phyloP scores from a whole-genome alignment of 352 stramenopile species.

The Pythium chondricola region DNA sequence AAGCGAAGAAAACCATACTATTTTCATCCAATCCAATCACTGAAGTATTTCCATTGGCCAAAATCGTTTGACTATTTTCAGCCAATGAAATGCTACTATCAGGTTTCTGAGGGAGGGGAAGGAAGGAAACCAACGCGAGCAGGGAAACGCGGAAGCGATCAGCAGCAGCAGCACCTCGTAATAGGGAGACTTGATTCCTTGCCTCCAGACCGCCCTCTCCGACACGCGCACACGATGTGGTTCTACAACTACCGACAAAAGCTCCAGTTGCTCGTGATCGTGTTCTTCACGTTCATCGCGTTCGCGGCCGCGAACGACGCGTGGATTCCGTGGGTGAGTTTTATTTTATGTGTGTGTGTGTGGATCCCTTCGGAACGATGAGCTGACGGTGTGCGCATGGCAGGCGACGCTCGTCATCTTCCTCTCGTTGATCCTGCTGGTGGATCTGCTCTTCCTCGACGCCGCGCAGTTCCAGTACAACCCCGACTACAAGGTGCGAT shows the following conservation, averaged over 20 bases:
- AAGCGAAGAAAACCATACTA: no score
- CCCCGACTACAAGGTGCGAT: constrained; percentile 76
- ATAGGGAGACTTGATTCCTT: no score
- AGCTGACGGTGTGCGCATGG: no score
- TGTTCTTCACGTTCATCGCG: constrained; percentile 81
- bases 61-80: no score
- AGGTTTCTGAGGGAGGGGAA: no score
- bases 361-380: background rate
- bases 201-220: background rate
- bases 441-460: constrained; percentile 72
- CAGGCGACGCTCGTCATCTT: constrained; percentile 79
- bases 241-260: constrained; percentile 73
- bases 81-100: no score
- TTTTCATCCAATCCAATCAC: no score
- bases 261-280: constrained; percentile 72
- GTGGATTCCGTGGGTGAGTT: constrained; percentile 81
- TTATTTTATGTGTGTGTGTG: background rate
- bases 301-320: constrained; percentile 63
- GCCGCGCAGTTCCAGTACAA: constrained; percentile 74
- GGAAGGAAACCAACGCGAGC: no score
- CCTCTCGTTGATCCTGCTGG: constrained; percentile 60
- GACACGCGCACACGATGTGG: constrained; percentile 46
- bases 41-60: no score
- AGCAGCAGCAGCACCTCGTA: no score
- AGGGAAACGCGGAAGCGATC: no score